Percentiles rank a stretch among this genome's conserved stretches.
Evolutionary conservation across 768 basidiomycete genomes (phyloP).

Genomic region (Phanerochaete carnosa): DNA sequence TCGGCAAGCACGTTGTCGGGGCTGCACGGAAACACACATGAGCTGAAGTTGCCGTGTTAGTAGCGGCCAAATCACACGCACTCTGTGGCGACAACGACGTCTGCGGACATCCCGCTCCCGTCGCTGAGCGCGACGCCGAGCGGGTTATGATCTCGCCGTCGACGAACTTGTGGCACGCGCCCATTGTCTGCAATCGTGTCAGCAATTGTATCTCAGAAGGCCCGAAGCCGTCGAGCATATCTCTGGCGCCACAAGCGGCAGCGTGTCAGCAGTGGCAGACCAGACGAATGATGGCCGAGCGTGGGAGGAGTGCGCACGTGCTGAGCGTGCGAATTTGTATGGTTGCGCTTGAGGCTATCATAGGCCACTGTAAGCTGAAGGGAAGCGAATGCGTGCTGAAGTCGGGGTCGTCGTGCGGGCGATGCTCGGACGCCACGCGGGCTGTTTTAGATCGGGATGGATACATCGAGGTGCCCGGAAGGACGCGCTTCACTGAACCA

Average conservation of each 20-base stretch:
- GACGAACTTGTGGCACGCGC: conserved; percentile 41
- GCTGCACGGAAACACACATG: not conserved
- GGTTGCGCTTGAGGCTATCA: conserved; percentile 27
- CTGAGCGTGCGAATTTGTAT: conserved; percentile 23
- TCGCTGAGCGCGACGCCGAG: conserved; percentile 19
- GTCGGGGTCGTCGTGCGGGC: conserved; percentile 50
- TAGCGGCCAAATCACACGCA: no score
- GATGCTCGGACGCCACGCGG: no score
- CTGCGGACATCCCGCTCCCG: conserved; percentile 20
- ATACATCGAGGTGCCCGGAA: no score
- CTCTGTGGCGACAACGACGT: conserved; percentile 26
- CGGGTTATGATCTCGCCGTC: conserved; percentile 47
- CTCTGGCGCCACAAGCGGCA: conserved; percentile 15
- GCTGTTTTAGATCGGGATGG: no score
- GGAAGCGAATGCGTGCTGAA: conserved; percentile 40
- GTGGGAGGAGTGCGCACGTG: not conserved
- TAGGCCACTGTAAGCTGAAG: conserved; percentile 26
- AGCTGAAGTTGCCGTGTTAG: no score
- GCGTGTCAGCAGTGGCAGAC: no score
- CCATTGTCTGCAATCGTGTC: conserved; percentile 24
- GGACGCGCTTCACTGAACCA: no score
- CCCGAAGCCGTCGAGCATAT: conserved; percentile 50
- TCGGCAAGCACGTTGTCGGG: conserved; percentile 11
- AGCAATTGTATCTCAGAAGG: conserved; percentile 40
- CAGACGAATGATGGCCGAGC: no score